phyloP scores from a whole-genome alignment of 768 basidiomycete genomes.

The Suillus americanus region DNA sequence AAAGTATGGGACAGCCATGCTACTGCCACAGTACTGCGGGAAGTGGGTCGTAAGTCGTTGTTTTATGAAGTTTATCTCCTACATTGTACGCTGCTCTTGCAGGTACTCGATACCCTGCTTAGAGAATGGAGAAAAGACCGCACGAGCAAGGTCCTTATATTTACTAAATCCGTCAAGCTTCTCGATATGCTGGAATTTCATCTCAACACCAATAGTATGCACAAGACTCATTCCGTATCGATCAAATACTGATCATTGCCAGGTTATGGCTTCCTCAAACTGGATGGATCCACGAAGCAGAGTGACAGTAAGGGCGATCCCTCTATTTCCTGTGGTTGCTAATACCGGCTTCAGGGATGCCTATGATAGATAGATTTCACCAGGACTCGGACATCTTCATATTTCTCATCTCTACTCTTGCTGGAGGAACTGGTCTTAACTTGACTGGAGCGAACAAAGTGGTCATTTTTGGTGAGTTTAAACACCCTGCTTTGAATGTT shows the following conservation, averaged over 20 bases:
- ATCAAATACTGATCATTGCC: constrained; percentile 3
- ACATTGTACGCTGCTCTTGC: neutral
- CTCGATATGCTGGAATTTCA: constrained; percentile 84
- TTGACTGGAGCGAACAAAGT: constrained; percentile 93
- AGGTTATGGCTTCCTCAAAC: constrained; percentile 64
- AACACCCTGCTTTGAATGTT: constrained; percentile 3
- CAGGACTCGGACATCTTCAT: constrained; percentile 68
- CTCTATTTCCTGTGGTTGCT: neutral
- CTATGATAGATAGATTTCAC: constrained; percentile 83
- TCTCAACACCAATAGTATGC: constrained; percentile 54
- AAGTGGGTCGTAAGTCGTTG: constrained; percentile 70
- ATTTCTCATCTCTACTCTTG: constrained; percentile 88
- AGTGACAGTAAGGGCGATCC: constrained; percentile 53
- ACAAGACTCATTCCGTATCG: neutral
- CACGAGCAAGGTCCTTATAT: constrained; percentile 87
- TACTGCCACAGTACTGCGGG: constrained; percentile 70
- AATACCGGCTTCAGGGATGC: constrained; percentile 60
- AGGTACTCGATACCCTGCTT: constrained; percentile 71
- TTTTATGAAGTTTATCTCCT: neutral
- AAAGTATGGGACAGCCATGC: constrained; percentile 60
- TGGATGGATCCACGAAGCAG: constrained; percentile 78
- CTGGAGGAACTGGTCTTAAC: constrained; percentile 90
- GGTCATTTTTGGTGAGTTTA: constrained; percentile 73
- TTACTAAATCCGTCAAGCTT: constrained; percentile 90
- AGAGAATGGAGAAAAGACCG: constrained; percentile 63